A percentile compares a stretch with the other conserved stretches of the same genome.
Evolutionary conservation across 2,329 filamentous ascomycete genomes (phyloP).

Genomic region (Trichoderma brevicompactum): DNA sequence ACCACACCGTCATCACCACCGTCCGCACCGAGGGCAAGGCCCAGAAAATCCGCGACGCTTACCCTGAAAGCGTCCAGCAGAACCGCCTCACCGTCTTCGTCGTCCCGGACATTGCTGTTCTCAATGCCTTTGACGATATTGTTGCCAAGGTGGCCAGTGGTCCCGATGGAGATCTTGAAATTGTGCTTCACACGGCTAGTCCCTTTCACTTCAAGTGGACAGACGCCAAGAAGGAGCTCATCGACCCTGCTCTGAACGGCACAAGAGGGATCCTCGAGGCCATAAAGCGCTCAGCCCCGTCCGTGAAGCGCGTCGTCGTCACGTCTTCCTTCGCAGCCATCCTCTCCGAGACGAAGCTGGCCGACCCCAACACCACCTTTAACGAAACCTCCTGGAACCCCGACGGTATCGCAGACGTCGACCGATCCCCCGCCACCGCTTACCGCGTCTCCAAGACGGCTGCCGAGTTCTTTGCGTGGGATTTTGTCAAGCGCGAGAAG

Average conservation of each 20-base stretch:
- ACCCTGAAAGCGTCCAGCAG: slow-evolving; percentile 50
- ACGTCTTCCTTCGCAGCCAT: slow-evolving; percentile 62
- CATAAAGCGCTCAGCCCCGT: slow-evolving; percentile 60
- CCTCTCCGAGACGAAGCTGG: slow-evolving; percentile 45
- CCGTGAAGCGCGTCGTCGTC: slow-evolving; percentile 72
- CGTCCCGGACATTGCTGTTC: slow-evolving; percentile 76
- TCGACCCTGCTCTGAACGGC: slow-evolving; percentile 62
- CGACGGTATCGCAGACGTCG: slow-evolving; percentile 51
- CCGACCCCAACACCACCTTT: slow-evolving; percentile 48
- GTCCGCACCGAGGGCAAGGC: slow-evolving; percentile 61
- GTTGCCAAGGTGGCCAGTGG: slow-evolving; percentile 42
- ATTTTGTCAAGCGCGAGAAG: slow-evolving; percentile 51
- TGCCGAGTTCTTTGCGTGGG: slow-evolving; percentile 59
- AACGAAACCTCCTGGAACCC: slow-evolving; percentile 60
- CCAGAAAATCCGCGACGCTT: slow-evolving; percentile 48
- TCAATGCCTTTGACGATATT: slow-evolving; percentile 73
- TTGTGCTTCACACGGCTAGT: slow-evolving; percentile 64
- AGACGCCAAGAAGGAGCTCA: slow-evolving; percentile 57
- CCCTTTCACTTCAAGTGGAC: slow-evolving; percentile 61
- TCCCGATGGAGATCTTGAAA: slow-evolving; percentile 55
- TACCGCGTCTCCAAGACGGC: slow-evolving; percentile 61
- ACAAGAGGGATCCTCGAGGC: slow-evolving; percentile 73
- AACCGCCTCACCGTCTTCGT: slow-evolving; percentile 58
- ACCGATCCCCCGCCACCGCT: slow-evolving; percentile 46
- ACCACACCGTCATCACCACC: slow-evolving; percentile 59